phyloP scores from a whole-genome alignment of 192 early-diverging fungal genomes.

The Powellomyces hirtus region DNA sequence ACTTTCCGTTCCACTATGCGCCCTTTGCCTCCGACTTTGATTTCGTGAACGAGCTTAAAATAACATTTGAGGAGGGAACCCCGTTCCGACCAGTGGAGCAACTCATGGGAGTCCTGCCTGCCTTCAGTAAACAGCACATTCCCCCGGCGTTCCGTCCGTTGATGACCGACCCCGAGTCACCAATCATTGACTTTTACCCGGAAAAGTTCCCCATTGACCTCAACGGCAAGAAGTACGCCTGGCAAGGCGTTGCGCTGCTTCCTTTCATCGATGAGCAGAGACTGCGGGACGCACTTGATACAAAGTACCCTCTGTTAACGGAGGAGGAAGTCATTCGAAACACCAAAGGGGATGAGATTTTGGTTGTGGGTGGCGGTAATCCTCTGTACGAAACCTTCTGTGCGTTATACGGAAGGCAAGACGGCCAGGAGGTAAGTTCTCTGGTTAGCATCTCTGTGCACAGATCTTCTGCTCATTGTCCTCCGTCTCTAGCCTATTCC shows the following conservation, averaged over 20 bases:
- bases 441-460: background rate
- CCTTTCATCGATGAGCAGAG: slow-evolving; percentile 94
- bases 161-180: slow-evolving; percentile 80
- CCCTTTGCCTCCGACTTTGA: slow-evolving; percentile 86
- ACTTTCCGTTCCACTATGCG: slow-evolving; percentile 96
- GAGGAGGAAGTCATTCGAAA: slow-evolving; percentile 47
- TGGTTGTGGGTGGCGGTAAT: slow-evolving; percentile 35
- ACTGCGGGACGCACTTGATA: slow-evolving; percentile 75
- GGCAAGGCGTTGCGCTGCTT: slow-evolving; percentile 98
- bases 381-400: slow-evolving; percentile 44
- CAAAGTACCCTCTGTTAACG: slow-evolving; percentile 38
- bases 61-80: slow-evolving; percentile 75
- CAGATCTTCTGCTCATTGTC: background rate
- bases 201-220: slow-evolving; percentile 85
- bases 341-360: slow-evolving; percentile 39
- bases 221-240: slow-evolving; percentile 98
- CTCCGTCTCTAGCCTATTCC: slow-evolving; percentile 27
- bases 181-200: slow-evolving; percentile 96
- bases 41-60: slow-evolving; percentile 42
- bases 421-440: slow-evolving; percentile 6
- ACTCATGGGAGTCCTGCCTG: slow-evolving; percentile 97
- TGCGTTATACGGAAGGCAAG: slow-evolving; percentile 33
- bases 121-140: slow-evolving; percentile 77
- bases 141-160: slow-evolving; percentile 77
- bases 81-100: slow-evolving; percentile 98